phyloP scores from a whole-genome alignment of 2,329 filamentous ascomycete genomes.

The Pseudophaeomoniella oleicola region DNA sequence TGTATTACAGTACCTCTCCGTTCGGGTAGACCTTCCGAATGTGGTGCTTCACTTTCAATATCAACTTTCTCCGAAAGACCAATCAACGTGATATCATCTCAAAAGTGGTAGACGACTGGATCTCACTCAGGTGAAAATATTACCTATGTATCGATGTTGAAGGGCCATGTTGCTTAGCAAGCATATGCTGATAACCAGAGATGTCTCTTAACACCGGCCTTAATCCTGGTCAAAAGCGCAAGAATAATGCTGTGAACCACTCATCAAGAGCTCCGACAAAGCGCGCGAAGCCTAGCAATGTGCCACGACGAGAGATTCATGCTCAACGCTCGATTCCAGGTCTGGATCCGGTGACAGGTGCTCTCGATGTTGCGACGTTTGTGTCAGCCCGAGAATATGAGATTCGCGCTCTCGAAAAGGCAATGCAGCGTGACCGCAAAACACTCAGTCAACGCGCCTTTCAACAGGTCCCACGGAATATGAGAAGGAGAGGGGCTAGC shows the following conservation, averaged over 20 bases:
- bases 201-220: background rate
- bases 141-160: no score
- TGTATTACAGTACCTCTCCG: no score
- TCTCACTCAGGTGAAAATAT: no score
- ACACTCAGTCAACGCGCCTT: conserved; percentile 59
- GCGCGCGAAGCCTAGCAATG: background rate
- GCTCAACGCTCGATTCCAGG: background rate
- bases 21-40: no score
- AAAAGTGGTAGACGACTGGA: no score
- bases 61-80: no score
- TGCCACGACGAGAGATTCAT: background rate
- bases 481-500: conserved; percentile 79
- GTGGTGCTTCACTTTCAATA: no score
- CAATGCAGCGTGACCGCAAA: conserved; percentile 61
- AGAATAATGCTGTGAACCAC: conserved; percentile 23
- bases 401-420: conserved; percentile 69
- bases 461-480: conserved; percentile 70
- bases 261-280: conserved; percentile 5
- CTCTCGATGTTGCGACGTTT: conserved; percentile 74
- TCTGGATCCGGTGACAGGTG: conserved; percentile 45
- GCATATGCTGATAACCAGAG: no score
- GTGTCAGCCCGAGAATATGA: conserved; percentile 77
- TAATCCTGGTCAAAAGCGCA: conserved; percentile 12
- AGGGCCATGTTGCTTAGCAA: no score
- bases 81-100: no score